These are phyloP conservation scores for Stentor roeselii DNA, from an alignment of 73 alveolate genomes.

Conservation along the genomic window DNA sequence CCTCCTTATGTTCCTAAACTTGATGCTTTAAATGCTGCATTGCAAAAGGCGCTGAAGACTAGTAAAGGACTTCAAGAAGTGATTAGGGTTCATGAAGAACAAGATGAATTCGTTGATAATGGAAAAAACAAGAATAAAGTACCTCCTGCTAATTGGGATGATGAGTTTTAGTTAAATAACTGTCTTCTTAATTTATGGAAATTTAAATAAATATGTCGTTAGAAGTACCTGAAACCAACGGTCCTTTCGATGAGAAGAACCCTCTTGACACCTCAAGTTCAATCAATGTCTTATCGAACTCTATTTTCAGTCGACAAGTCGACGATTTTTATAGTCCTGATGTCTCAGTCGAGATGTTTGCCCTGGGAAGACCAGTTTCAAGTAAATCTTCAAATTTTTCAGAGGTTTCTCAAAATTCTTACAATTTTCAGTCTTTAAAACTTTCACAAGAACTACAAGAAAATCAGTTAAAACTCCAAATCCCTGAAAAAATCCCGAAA, in stretches of 20 bases:
- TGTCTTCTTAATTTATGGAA: not conserved
- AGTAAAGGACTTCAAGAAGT: not conserved
- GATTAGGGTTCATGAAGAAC: not conserved
- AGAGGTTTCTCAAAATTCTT: too few relatives aligned
- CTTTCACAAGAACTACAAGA: not conserved
- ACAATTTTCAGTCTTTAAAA: too few relatives aligned
- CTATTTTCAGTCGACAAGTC: too few relatives aligned
- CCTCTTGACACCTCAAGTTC: too few relatives aligned
- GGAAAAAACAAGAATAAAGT: not conserved
- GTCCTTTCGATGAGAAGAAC: too few relatives aligned
- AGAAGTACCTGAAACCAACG: too few relatives aligned
- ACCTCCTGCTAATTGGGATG: conserved; percentile 25
- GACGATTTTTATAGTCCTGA: too few relatives aligned
- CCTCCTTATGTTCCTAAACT: conserved; percentile 26
- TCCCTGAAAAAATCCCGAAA: not conserved
- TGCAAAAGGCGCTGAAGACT: not conserved
- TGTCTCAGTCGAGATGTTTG: too few relatives aligned
- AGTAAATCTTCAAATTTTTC: too few relatives aligned
- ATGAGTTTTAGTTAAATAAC: not conserved
- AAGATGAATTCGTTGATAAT: not conserved
- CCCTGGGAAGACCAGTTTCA: too few relatives aligned
- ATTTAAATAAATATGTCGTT: too few relatives aligned
- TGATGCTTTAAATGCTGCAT: not conserved
- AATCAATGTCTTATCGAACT: too few relatives aligned
- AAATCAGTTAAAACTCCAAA: not conserved